These are phyloP conservation scores for Penicillium vulpinum DNA, from an alignment of 2,329 filamentous ascomycete genomes.

Conservation along the genomic window DNA sequence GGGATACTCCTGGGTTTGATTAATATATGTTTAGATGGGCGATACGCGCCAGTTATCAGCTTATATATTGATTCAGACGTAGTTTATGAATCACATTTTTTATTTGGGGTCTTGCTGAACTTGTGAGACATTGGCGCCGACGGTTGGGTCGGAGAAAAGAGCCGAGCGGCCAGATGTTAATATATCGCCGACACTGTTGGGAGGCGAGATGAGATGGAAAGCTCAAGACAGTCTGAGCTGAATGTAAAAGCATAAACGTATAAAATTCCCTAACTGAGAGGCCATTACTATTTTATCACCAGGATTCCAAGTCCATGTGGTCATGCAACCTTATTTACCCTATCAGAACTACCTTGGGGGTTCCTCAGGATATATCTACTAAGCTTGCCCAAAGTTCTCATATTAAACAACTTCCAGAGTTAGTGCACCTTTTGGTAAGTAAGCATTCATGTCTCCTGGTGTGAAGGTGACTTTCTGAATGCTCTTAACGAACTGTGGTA, in stretches of 20 bases:
- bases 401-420: too few relatives aligned
- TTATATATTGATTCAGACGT: too few relatives aligned
- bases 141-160: not conserved
- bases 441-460: too few relatives aligned
- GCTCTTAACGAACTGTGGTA: too few relatives aligned
- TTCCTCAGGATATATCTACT: not conserved
- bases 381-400: not conserved
- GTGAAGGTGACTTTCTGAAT: too few relatives aligned
- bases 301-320: conserved; percentile 2
- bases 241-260: not conserved
- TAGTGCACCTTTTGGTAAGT: too few relatives aligned
- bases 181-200: not conserved
- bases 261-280: not conserved
- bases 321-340: conserved; percentile 2
- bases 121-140: not conserved
- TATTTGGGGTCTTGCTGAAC: not conserved
- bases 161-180: not conserved
- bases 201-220: not conserved
- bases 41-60: too few relatives aligned
- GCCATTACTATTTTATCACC: too few relatives aligned
- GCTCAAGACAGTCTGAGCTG: not conserved
- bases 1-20: not conserved
- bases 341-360: not conserved
- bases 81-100: not conserved
- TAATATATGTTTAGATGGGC: not conserved